A percentile compares a stretch with the other conserved stretches of the same genome.
Conservation (phyloP, 2,329 filamentous ascomycete species). For the Juglanconis juglandina region DNA sequence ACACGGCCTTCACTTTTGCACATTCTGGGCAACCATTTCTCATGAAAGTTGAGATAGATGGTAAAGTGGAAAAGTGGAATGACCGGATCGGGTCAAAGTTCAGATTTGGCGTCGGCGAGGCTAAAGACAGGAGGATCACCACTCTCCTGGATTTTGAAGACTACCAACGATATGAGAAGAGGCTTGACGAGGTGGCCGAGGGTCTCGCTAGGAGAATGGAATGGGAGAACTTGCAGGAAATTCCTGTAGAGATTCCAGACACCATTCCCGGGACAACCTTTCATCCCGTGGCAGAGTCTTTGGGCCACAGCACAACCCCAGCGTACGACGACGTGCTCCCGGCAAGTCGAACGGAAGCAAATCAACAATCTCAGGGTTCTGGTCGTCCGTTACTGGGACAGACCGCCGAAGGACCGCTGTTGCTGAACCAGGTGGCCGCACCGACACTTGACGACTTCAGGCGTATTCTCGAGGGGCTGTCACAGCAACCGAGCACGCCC, state of each 20-base stretch:
- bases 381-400: neutral
- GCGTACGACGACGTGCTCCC: too few species aligned
- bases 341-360: too few species aligned
- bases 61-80: slow-evolving; percentile 24
- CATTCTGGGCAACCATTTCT: slow-evolving; percentile 28
- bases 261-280: neutral
- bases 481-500: neutral
- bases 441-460: neutral
- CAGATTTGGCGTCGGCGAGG: slow-evolving; percentile 16
- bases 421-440: neutral
- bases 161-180: neutral
- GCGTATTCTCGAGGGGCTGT: neutral
- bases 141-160: slow-evolving; percentile 2
- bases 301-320: neutral
- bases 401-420: too few species aligned
- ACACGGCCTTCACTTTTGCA: slow-evolving; percentile 30
- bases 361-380: too few species aligned
- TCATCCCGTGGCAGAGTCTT: neutral
- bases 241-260: slow-evolving; percentile 5
- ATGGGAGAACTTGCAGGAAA: slow-evolving; percentile 5
- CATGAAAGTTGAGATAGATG: slow-evolving; percentile 28
- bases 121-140: neutral
- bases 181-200: neutral
- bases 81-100: slow-evolving; percentile 21
- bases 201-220: slow-evolving; percentile 8